Conservation (phyloP, 192 early-diverging fungal genomes). For the Gorgonomyces haynaldii region DNA sequence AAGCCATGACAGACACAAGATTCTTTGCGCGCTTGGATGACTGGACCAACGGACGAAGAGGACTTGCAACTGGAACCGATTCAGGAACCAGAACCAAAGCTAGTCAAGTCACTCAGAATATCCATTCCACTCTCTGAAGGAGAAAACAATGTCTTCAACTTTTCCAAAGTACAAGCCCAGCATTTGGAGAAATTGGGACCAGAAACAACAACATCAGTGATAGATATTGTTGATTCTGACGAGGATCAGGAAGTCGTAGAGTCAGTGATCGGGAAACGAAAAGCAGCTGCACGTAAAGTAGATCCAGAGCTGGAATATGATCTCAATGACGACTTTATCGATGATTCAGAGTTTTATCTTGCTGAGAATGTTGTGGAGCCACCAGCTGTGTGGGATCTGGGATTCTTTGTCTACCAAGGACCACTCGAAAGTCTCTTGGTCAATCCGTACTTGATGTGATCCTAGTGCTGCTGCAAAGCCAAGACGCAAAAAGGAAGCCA, state of each 20-base stretch:
- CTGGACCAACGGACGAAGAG: no score
- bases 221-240: conserved; percentile 4
- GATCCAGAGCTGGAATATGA: conserved; percentile 32
- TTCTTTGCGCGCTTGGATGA: no score
- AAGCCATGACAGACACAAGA: no score
- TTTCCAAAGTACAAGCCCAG: no score
- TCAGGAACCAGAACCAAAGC: no score
- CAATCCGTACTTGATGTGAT: background rate
- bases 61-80: no score
- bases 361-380: conserved; percentile 4
- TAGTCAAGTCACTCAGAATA: no score
- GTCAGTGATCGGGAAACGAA: background rate
- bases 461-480: background rate
- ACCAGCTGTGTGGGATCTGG: conserved; percentile 11
- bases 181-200: no score
- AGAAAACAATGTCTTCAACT: no score
- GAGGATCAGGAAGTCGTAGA: conserved; percentile 2
- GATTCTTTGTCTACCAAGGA: conserved; percentile 30
- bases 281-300: background rate
- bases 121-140: no score
- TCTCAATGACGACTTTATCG: conserved; percentile 39
- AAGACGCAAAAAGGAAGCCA: background rate
- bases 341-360: conserved; percentile 31
- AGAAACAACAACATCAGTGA: no score
- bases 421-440: conserved; percentile 26